These are phyloP conservation scores for Pluteus cervinus DNA, from an alignment of 768 basidiomycete species.

Conservation along the genomic window DNA sequence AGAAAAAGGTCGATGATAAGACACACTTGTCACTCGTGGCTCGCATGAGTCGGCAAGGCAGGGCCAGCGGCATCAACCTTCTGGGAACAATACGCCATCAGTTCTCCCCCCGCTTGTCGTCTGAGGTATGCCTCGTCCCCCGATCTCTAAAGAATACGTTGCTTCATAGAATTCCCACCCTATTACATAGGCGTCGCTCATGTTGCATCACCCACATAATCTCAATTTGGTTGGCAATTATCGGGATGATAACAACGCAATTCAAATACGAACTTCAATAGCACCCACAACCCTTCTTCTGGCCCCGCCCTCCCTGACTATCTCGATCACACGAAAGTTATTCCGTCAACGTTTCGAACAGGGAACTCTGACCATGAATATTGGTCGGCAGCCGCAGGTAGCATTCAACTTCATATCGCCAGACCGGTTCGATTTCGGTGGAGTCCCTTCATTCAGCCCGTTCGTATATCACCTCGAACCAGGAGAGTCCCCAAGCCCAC, in stretches of 20 bases:
- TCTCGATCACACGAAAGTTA: constrained; percentile 45
- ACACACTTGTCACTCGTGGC: constrained; percentile 37
- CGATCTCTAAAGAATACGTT: constrained; percentile 9
- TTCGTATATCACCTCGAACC: constrained; percentile 13
- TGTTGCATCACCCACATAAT: constrained; percentile 33
- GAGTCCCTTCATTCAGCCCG: constrained; percentile 11
- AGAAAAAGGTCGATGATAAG: constrained; percentile 44
- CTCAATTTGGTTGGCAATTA: constrained; percentile 41
- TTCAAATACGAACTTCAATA: constrained; percentile 32
- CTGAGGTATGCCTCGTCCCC: constrained; percentile 31
- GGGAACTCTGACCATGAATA: constrained; percentile 36
- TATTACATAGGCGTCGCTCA: constrained; percentile 29
- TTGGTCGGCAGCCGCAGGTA: constrained; percentile 28
- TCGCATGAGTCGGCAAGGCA: constrained; percentile 24
- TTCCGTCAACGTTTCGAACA: constrained; percentile 41
- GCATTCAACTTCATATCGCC: constrained; percentile 39
- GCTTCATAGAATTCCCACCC: constrained; percentile 11
- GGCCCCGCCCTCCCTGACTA: constrained; percentile 32
- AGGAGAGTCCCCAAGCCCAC: constrained; percentile 16
- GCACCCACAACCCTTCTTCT: constrained; percentile 24
- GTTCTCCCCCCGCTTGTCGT: constrained; percentile 56
- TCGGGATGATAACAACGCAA: constrained; percentile 38
- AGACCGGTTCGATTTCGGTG: constrained; percentile 27
- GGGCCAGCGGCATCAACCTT: constrained; percentile 34
- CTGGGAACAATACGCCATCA: constrained; percentile 73